Evolutionary conservation across 169 alveolate species (phyloP).

Genomic region (Plasmodium inui): DNA sequence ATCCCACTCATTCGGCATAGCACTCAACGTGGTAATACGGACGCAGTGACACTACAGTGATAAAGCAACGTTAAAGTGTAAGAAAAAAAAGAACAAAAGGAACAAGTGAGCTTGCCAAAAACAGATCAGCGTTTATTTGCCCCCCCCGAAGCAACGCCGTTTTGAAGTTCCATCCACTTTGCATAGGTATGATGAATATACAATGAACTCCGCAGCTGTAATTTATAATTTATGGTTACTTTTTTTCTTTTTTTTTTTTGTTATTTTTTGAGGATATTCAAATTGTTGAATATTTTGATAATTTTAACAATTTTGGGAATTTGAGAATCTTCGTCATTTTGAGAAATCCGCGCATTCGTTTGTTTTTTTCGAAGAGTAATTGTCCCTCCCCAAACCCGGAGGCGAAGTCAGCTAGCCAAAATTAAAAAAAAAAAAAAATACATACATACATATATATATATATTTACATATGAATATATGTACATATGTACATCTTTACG

Average conservation of each 20-base stretch:
- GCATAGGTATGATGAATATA: slow-evolving; percentile 7
- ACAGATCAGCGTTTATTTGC: neutral
- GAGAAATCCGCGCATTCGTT: neutral
- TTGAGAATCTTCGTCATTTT: neutral
- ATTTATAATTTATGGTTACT: neutral
- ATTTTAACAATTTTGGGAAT: neutral
- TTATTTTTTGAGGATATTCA: neutral
- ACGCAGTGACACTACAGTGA: neutral
- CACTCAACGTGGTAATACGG: neutral
- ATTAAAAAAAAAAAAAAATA: too few relatives aligned
- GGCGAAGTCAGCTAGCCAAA: neutral
- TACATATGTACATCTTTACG: neutral
- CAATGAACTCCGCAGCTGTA: neutral
- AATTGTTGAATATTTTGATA: neutral
- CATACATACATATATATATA: neutral
- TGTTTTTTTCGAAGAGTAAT: neutral
- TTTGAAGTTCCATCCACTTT: neutral
- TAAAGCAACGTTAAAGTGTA: neutral
- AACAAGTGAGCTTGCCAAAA: neutral
- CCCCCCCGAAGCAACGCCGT: neutral
- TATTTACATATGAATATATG: neutral
- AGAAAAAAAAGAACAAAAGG: neutral
- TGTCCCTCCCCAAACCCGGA: neutral
- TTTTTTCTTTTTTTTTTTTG: neutral
- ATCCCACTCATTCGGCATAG: neutral